These are phyloP conservation scores for Fagopyrum esculentum DNA, from an alignment of 148 eudicot species.

Conservation along the genomic window DNA sequence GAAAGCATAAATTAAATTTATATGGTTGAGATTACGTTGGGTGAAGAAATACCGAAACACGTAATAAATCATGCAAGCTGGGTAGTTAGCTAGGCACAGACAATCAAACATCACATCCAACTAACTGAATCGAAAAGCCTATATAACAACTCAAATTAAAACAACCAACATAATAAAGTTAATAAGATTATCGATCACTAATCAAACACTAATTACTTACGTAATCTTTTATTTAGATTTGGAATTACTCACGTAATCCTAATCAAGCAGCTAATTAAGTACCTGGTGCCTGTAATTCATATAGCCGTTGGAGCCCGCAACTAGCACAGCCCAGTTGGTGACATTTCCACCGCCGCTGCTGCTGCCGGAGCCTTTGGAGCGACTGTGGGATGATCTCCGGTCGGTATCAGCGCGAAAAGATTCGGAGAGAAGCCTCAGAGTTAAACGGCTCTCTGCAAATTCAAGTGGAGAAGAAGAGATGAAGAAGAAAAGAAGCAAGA, in stretches of 20 bases:
- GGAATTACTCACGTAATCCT: not conserved
- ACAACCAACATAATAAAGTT: no score
- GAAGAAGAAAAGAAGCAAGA: not conserved
- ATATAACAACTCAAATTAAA: not conserved
- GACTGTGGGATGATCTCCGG: not conserved
- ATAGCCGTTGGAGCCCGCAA: conserved; percentile 19
- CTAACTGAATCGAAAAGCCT: conserved; percentile 10
- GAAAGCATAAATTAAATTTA: no score
- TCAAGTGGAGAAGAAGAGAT: not conserved
- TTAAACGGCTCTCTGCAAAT: not conserved
- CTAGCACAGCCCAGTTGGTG: conserved; percentile 19
- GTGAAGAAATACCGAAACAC: not conserved
- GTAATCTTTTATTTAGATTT: not conserved
- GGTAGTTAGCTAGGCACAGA: no score
- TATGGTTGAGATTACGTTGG: no score
- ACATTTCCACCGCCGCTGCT: not conserved
- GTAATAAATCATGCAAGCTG: not conserved
- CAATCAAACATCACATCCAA: not conserved
- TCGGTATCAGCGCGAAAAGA: not conserved
- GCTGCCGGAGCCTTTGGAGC: not conserved
- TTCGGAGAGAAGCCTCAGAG: not conserved
- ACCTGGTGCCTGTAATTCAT: conserved; percentile 19
- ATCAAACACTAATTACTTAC: not conserved
- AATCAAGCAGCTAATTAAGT: not conserved
- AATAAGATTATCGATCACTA: no score